These are phyloP conservation scores for Collybia nuda DNA, from an alignment of 768 basidiomycete species.

Conservation along the genomic window DNA sequence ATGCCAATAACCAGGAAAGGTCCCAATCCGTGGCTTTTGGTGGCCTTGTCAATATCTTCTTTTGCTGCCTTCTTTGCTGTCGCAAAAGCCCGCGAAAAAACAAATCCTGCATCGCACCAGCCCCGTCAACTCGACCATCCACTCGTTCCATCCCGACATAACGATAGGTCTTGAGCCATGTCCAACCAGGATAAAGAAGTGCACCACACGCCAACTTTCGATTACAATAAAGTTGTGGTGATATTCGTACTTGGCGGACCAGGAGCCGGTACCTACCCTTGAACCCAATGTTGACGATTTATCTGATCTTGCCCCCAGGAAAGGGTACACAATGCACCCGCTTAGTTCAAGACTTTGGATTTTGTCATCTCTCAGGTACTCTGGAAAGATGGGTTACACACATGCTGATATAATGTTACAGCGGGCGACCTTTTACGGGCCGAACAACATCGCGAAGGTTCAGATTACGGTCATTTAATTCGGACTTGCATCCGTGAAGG, in stretches of 20 bases:
- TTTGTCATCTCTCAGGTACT: constrained; percentile 90
- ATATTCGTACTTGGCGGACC: constrained; percentile 97
- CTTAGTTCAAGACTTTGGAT: constrained; percentile 82
- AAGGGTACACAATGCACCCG: constrained; percentile 93
- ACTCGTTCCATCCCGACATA: constrained; percentile 61
- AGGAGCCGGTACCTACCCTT: constrained; percentile 67
- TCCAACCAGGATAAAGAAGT: too few species aligned
- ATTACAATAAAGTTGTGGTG: constrained; percentile 74
- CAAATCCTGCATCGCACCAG: constrained; percentile 58
- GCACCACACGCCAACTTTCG: constrained; percentile 46
- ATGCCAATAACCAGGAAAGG: constrained; percentile 28
- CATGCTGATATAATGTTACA: constrained; percentile 26
- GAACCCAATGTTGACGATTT: constrained; percentile 4
- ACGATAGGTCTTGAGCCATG: constrained; percentile 16
- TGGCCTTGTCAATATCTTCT: constrained; percentile 54
- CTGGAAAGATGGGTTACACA: background rate
- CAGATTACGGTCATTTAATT: constrained; percentile 82
- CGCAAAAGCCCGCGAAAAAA: constrained; percentile 54
- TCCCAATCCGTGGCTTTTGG: constrained; percentile 66
- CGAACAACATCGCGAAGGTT: constrained; percentile 87
- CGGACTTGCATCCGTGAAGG: constrained; percentile 88
- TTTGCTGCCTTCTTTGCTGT: constrained; percentile 58
- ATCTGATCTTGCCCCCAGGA: constrained; percentile 45
- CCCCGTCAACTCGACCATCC: constrained; percentile 65
- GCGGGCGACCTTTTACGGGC: constrained; percentile 98